Evolutionary conservation across 345 rosid species (phyloP).

Genomic region (Alliaria petiolata): DNA sequence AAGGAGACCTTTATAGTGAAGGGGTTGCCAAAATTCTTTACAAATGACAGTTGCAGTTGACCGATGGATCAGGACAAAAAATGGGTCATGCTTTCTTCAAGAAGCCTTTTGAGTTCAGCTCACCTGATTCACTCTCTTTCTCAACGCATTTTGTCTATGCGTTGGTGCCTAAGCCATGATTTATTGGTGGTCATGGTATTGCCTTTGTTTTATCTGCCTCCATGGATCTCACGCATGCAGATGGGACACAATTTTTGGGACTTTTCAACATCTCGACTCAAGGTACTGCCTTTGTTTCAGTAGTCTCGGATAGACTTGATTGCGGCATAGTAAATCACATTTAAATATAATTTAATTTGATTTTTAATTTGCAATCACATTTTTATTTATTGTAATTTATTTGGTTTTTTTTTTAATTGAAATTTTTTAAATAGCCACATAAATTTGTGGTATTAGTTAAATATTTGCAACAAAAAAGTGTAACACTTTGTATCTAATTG

Average conservation of each 20-base stretch:
- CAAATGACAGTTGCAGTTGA: slow-evolving; percentile 45
- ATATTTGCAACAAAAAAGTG: no score
- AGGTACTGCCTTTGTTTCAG: no score
- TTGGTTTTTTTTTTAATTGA: no score
- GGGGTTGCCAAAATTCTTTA: slow-evolving; percentile 37
- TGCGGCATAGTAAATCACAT: no score
- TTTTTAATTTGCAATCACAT: no score
- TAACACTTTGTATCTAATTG: no score
- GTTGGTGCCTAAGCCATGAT: slow-evolving; percentile 22
- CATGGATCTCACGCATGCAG: slow-evolving; percentile 21
- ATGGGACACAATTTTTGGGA: slow-evolving; percentile 36
- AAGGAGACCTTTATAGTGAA: slow-evolving; percentile 30
- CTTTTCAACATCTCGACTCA: slow-evolving; percentile 39
- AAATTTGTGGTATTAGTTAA: no score
- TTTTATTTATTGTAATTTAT: no score
- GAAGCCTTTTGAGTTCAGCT: slow-evolving; percentile 31
- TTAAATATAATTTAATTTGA: no score
- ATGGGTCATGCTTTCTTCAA: slow-evolving; percentile 46
- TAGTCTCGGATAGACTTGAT: no score
- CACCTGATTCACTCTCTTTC: slow-evolving; percentile 28
- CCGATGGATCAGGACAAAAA: slow-evolving; percentile 34
- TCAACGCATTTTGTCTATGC: slow-evolving; percentile 43
- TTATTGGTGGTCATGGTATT: slow-evolving; percentile 43
- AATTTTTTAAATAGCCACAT: no score
- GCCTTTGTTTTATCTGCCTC: slow-evolving; percentile 40